These are phyloP conservation scores for Cyberlindnera mississippiensis DNA, from an alignment of 805 yeast genomes.

Conservation along the genomic window DNA sequence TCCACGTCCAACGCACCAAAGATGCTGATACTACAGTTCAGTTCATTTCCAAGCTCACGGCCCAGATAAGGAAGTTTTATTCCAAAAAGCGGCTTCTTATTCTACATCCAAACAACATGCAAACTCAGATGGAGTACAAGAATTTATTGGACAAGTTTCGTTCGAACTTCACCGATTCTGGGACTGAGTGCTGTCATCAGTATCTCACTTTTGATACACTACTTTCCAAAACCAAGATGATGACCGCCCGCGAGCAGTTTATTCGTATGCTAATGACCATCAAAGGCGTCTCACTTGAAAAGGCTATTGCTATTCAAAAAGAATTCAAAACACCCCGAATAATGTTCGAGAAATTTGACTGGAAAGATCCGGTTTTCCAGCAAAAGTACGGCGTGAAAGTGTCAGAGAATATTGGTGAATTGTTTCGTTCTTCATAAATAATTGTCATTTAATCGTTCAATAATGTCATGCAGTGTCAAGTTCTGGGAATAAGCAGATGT, in stretches of 20 bases:
- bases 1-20: conserved; percentile 63
- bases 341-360: conserved; percentile 47
- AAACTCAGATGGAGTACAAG: conserved; percentile 48
- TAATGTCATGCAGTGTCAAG: neutral
- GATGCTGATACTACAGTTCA: conserved; percentile 71
- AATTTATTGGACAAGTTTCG: conserved; percentile 40
- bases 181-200: conserved; percentile 41
- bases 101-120: conserved; percentile 46
- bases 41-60: conserved; percentile 50
- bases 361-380: conserved; percentile 19
- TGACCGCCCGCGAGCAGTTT: conserved; percentile 73
- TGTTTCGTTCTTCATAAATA: conserved; percentile 5
- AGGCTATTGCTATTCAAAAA: conserved; percentile 73
- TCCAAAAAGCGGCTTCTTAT: conserved; percentile 40
- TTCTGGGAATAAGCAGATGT: too few species aligned
- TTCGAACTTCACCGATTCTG: conserved; percentile 35
- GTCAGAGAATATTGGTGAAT: conserved; percentile 19
- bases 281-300: conserved; percentile 79
- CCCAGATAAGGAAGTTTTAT: conserved; percentile 39
- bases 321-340: conserved; percentile 64
- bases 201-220: conserved; percentile 58
- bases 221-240: conserved; percentile 63
- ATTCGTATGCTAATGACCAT: conserved; percentile 73
- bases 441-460: neutral
- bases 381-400: conserved; percentile 31